Percentiles rank a stretch among this genome's conserved stretches.
Evolutionary conservation across 108 stramenopile species (phyloP).

Genomic region (Cylindrotheca fusiformis): DNA sequence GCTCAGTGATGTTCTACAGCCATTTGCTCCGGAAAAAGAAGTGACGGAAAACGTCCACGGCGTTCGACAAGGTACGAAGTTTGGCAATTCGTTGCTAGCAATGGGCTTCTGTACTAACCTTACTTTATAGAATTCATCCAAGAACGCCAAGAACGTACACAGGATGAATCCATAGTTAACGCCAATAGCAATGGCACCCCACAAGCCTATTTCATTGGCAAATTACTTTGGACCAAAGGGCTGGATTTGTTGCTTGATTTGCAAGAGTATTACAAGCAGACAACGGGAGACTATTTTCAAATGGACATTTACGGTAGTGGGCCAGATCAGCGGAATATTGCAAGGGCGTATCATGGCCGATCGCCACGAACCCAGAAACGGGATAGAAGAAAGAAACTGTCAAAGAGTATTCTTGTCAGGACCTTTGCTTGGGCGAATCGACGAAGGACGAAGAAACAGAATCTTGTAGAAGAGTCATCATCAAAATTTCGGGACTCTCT

Average conservation of each 20-base stretch:
- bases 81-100: slow-evolving; percentile 43
- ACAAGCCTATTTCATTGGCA: slow-evolving; percentile 83
- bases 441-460: slow-evolving; percentile 1
- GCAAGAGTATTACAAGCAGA: slow-evolving; percentile 63
- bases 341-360: slow-evolving; percentile 64
- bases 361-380: background rate
- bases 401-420: slow-evolving; percentile 16
- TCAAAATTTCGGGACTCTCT: slow-evolving; percentile 7
- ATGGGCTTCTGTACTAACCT: slow-evolving; percentile 17
- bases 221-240: slow-evolving; percentile 86
- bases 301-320: slow-evolving; percentile 84
- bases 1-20: slow-evolving; percentile 69
- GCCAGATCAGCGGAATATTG: slow-evolving; percentile 72
- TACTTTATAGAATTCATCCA: slow-evolving; percentile 7
- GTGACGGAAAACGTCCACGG: slow-evolving; percentile 82
- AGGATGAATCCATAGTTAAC: slow-evolving; percentile 1
- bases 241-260: slow-evolving; percentile 71
- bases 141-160: background rate
- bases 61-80: slow-evolving; percentile 69
- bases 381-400: background rate
- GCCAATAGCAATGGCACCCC: slow-evolving; percentile 1
- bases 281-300: slow-evolving; percentile 60
- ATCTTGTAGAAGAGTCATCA: slow-evolving; percentile 12
- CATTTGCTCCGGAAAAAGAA: slow-evolving; percentile 83
- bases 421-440: slow-evolving; percentile 16